A percentile compares a stretch with the other conserved stretches of the same genome.
Evolutionary conservation across 768 basidiomycete genomes (phyloP).

Genomic region (Clitopilus passeckerianus): DNA sequence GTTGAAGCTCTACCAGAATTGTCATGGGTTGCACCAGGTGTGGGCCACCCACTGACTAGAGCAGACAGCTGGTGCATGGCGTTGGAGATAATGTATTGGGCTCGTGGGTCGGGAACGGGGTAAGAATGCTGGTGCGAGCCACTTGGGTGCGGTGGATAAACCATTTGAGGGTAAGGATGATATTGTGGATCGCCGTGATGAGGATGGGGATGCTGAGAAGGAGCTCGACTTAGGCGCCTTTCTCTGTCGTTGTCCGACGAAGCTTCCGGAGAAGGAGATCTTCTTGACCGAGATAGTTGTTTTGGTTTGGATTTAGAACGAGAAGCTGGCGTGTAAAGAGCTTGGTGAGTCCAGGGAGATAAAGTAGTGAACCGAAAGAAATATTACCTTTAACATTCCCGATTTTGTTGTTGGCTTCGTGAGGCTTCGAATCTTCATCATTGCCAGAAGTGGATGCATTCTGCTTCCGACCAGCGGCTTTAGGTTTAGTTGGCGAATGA

Average conservation of each 20-base stretch:
- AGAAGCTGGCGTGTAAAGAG: neutral
- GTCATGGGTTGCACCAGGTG: neutral
- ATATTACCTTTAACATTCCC: neutral
- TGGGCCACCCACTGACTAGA: constrained; percentile 13
- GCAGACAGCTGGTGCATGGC: constrained; percentile 40
- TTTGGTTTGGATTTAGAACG: constrained; percentile 1
- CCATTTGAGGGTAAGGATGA: constrained; percentile 16
- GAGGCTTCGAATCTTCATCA: too few species aligned
- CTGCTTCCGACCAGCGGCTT: neutral
- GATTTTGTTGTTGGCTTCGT: too few species aligned
- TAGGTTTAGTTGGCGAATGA: neutral
- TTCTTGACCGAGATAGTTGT: constrained; percentile 3
- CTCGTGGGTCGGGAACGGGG: constrained; percentile 33
- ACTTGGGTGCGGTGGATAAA: constrained; percentile 13
- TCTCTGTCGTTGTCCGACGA: neutral
- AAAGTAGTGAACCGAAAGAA: neutral
- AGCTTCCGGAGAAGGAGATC: neutral
- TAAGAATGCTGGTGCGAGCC: constrained; percentile 15
- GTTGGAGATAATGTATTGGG: constrained; percentile 35
- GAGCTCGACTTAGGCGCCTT: constrained; percentile 8
- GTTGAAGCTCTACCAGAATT: constrained; percentile 1
- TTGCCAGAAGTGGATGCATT: neutral
- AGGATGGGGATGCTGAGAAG: constrained; percentile 10
- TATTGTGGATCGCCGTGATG: constrained; percentile 1
- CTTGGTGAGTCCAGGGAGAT: neutral